A percentile compares a stretch with the other conserved stretches of the same genome.
These are phyloP conservation scores for Wickerhamiella dianesei DNA, from an alignment of 805 yeast species.

Conservation along the genomic window DNA sequence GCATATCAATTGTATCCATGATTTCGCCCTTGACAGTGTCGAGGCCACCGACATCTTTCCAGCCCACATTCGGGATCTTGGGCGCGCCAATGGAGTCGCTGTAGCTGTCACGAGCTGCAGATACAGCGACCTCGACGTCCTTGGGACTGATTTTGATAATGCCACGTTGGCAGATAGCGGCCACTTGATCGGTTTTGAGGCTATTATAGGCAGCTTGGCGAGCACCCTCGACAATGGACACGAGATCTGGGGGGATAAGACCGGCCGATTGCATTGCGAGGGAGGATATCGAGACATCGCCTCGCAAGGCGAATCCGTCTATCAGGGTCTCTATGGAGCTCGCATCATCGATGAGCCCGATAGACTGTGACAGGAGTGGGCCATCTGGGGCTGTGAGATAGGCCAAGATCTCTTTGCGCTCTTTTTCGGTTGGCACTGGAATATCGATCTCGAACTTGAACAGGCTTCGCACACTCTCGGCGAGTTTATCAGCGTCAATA, in stretches of 20 bases:
- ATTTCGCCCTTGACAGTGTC: conserved; percentile 85
- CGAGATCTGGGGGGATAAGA: conserved; percentile 68
- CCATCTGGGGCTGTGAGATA: conserved; percentile 26
- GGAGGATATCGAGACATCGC: conserved; percentile 41
- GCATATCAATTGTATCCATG: conserved; percentile 91
- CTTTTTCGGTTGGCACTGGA: conserved; percentile 65
- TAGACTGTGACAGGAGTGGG: background rate
- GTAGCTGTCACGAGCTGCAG: conserved; percentile 71
- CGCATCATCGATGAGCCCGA: background rate
- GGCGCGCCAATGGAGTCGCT: conserved; percentile 97
- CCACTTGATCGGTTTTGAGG: conserved; percentile 23
- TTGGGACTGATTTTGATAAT: conserved; percentile 37
- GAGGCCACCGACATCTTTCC: conserved; percentile 97
- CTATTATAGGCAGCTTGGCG: conserved; percentile 37
- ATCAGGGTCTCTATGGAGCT: conserved; percentile 7
- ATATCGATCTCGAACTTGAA: conserved; percentile 67
- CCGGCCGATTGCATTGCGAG: conserved; percentile 87
- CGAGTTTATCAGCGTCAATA: conserved; percentile 53
- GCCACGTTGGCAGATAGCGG: conserved; percentile 40
- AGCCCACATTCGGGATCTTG: conserved; percentile 79
- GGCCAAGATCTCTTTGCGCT: conserved; percentile 50
- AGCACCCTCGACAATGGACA: conserved; percentile 55
- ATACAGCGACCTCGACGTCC: conserved; percentile 58
- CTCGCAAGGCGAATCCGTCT: conserved; percentile 24
- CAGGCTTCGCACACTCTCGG: conserved; percentile 49